phyloP scores from a whole-genome alignment of 2,329 filamentous ascomycete genomes.

The Aspergillus arachidicola region DNA sequence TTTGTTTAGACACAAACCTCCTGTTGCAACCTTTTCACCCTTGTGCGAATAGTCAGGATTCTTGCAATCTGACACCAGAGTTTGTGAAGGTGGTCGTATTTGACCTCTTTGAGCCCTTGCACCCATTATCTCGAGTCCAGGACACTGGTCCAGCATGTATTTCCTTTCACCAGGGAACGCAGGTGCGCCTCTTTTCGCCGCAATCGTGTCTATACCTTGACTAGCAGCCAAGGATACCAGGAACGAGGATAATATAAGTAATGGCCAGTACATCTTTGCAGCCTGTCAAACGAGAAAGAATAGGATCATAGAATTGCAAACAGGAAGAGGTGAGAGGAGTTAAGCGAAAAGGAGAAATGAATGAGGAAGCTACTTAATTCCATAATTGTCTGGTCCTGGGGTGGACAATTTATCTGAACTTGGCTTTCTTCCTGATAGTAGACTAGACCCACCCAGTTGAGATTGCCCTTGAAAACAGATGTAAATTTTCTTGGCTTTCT shows the following conservation, averaged over 20 bases:
- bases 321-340: too few relatives aligned
- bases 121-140: neutral
- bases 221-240: neutral
- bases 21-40: too few relatives aligned
- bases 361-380: neutral
- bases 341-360: accelerated
- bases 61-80: neutral
- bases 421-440: neutral
- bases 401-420: neutral
- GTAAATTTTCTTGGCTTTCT: neutral
- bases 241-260: neutral
- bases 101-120: too few relatives aligned
- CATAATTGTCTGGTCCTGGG: neutral
- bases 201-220: neutral
- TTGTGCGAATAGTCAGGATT: neutral
- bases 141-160: neutral
- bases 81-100: neutral
- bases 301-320: too few relatives aligned
- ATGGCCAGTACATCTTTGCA: neutral
- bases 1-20: neutral
- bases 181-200: neutral
- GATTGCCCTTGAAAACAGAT: neutral
- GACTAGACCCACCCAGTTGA: neutral
- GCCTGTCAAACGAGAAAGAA: neutral
- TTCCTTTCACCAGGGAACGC: neutral